Evolutionary conservation across 345 rosid species (phyloP).

Genomic region (Arabis alpina): DNA sequence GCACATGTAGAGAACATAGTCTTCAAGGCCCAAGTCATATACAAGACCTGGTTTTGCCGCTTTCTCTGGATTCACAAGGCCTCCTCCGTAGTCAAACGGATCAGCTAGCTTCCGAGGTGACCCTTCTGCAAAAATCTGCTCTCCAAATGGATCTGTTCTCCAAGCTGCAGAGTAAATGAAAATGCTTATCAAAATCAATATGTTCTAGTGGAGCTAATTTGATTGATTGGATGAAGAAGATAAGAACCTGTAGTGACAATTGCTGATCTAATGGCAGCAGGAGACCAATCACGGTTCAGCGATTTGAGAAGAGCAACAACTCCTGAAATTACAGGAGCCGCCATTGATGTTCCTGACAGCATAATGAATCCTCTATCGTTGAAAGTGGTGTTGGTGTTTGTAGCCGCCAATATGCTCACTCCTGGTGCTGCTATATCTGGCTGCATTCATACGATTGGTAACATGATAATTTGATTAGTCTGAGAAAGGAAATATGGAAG

Average conservation of each 20-base stretch:
- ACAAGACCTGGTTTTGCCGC: slow-evolving; percentile 67
- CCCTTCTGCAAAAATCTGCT: slow-evolving; percentile 52
- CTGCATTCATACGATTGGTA: slow-evolving; percentile 29
- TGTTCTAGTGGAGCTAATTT: not conserved
- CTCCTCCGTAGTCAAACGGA: slow-evolving; percentile 62
- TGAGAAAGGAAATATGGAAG: not conserved
- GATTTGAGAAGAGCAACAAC: slow-evolving; percentile 50
- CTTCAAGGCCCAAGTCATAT: slow-evolving; percentile 53
- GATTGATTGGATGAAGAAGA: not conserved
- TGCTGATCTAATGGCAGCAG: slow-evolving; percentile 55
- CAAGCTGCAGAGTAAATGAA: slow-evolving; percentile 34
- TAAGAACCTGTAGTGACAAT: slow-evolving; percentile 56
- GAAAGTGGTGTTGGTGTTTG: slow-evolving; percentile 10
- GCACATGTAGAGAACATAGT: slow-evolving; percentile 58
- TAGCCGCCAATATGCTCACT: slow-evolving; percentile 50
- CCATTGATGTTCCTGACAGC: slow-evolving; percentile 54
- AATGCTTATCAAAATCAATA: too few species aligned
- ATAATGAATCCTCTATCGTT: slow-evolving; percentile 40
- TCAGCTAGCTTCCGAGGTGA: slow-evolving; percentile 50
- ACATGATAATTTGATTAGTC: not conserved
- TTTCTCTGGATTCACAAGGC: slow-evolving; percentile 61
- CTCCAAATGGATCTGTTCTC: slow-evolving; percentile 47
- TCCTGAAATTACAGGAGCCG: slow-evolving; percentile 49
- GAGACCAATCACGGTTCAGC: slow-evolving; percentile 50
- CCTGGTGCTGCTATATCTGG: slow-evolving; percentile 58